A percentile compares a stretch with the other conserved stretches of the same genome.
These are phyloP conservation scores for Wickerhamomyces alni DNA, from an alignment of 805 yeast genomes.

Conservation along the genomic window DNA sequence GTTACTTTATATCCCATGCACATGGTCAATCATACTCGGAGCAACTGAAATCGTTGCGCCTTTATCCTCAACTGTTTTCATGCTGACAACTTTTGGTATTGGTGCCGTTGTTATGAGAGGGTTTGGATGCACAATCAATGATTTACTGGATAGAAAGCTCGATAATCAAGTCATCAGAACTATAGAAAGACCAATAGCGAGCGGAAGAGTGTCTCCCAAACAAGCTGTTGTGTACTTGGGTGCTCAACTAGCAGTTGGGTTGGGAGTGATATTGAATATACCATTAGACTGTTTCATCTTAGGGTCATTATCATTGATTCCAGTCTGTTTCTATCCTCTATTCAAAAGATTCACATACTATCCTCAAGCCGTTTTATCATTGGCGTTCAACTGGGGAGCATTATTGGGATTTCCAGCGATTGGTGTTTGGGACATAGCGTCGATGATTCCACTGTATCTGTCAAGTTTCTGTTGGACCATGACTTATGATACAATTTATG, in stretches of 20 bases:
- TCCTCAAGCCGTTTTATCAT: conserved; percentile 79
- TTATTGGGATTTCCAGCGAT: conserved; percentile 93
- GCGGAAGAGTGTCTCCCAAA: conserved; percentile 66
- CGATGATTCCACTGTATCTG: conserved; percentile 71
- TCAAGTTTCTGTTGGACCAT: conserved; percentile 89
- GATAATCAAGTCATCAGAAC: conserved; percentile 88
- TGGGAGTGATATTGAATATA: conserved; percentile 61
- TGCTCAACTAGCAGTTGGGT: conserved; percentile 69
- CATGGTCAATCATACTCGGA: conserved; percentile 93
- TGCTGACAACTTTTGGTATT: conserved; percentile 64
- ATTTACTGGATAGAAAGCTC: conserved; percentile 73
- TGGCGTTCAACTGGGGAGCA: conserved; percentile 93
- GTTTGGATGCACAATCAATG: conserved; percentile 96
- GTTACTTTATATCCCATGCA: conserved; percentile 74
- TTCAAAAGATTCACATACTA: conserved; percentile 94
- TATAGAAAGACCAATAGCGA: conserved; percentile 85
- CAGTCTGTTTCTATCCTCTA: conserved; percentile 84
- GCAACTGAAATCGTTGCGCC: conserved; percentile 72
- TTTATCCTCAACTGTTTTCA: conserved; percentile 50
- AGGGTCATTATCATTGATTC: conserved; percentile 74
- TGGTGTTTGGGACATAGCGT: conserved; percentile 72
- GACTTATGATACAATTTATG: conserved; percentile 94
- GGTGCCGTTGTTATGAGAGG: conserved; percentile 95
- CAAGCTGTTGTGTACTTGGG: conserved; percentile 70
- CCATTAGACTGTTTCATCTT: conserved; percentile 79